Evolutionary conservation across 106 monocot species (phyloP).

Genomic region (Acorus gramineus): DNA sequence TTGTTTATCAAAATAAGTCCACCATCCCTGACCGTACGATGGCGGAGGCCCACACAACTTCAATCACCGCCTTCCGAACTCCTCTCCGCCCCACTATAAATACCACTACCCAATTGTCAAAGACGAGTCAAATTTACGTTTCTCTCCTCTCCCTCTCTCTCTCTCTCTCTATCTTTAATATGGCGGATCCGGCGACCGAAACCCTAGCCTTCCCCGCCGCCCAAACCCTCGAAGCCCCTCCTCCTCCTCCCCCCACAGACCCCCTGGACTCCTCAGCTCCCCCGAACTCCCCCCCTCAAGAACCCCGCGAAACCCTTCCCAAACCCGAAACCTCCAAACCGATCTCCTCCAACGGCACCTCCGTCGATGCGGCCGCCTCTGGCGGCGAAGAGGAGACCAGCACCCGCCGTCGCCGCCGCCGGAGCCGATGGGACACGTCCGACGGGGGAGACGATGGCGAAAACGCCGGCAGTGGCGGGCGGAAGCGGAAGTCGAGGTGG

Average conservation of each 20-base stretch:
- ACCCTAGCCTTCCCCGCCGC: constrained; percentile 7
- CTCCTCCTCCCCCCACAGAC: not conserved
- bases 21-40: too few relatives aligned
- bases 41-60: too few relatives aligned
- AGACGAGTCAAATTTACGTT: too few relatives aligned
- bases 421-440: constrained; percentile 65
- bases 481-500: constrained; percentile 84
- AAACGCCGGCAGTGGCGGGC: constrained; percentile 22
- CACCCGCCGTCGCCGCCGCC: constrained; percentile 61
- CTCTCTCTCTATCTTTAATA: too few relatives aligned
- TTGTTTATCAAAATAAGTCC: too few relatives aligned
- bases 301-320: constrained; percentile 16
- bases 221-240: not conserved
- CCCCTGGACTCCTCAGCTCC: not conserved
- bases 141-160: too few relatives aligned
- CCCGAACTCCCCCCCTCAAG: not conserved
- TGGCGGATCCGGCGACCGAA: not conserved
- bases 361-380: constrained; percentile 5
- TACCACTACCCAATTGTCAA: too few relatives aligned
- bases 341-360: not conserved
- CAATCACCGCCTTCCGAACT: too few relatives aligned
- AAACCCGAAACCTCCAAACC: not conserved
- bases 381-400: constrained; percentile 72
- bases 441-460: constrained; percentile 16
- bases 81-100: too few relatives aligned